Base-by-base conservation (phyloP, 441 rosid genomes). In the Populus trichocarpa region DNA sequence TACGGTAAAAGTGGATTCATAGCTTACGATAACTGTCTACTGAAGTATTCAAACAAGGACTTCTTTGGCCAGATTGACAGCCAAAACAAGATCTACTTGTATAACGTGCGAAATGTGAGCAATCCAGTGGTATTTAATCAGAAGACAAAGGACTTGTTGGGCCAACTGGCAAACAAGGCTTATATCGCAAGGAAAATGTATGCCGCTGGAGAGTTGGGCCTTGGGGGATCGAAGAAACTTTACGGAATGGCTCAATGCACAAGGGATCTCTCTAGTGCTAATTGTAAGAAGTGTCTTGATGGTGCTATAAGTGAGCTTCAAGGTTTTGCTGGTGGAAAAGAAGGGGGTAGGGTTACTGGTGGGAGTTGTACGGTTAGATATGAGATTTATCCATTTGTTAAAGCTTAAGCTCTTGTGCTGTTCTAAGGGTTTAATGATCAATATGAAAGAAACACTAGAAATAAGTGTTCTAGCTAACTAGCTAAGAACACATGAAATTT, bases 241-340 rank as follows among this genome's bases (percentile, higher is more conserved):
- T 92, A 89, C 71, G 97, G 95, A 32, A 14, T 88, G 75, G 89
- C 82, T 77, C 93, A 90, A 71, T 90, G 92, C 81, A 88, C 90
- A 0, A 86, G 88, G 59, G 95, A 89, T 77, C 81, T 91, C 32
- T 82, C 75, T 2, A 73, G 46, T 13, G 25, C 6, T 53, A 82
- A 74, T 30, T 91, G 92, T 81, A 81, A 84, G 85, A 86, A 87
- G 33, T 92, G 92, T 70, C 82, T 91, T 23, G 81, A 85, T 63
- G 84, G 59, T 6, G 82, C 81, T 0, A 88, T 89, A 13, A 84
- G 76, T 3, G 86, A 77, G 82, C 70, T 92, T 78, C 87, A 84
- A 6, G 81, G 78, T 25, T 87, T 87, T 46, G 87, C 89, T 46
- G 81, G 84, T 53, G 91, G 88, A 75, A 88, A 87, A 79, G 83